Evolutionary conservation across 257 asterid genomes (phyloP).

Genomic region (Euphrasia confusa): DNA sequence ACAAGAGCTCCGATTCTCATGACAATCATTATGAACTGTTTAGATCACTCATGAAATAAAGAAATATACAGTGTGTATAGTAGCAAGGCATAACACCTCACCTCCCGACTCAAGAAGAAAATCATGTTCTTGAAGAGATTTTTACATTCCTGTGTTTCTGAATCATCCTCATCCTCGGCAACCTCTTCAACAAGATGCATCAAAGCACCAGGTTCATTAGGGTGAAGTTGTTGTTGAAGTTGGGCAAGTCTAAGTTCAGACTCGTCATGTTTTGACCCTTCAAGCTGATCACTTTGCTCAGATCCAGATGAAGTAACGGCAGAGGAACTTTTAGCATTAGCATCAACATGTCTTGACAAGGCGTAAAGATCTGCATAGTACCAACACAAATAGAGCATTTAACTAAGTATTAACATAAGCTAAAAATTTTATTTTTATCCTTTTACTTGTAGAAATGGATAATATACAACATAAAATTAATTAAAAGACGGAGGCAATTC

Average conservation of each 20-base stretch:
- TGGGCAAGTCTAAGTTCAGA: conserved; percentile 88
- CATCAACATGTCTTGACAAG: conserved; percentile 75
- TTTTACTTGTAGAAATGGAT: not conserved
- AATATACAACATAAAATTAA: not conserved
- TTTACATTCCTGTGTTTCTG: conserved; percentile 66
- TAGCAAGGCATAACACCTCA: conserved; percentile 23
- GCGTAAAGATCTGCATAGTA: conserved; percentile 81
- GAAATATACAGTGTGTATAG: not conserved
- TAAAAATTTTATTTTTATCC: not conserved
- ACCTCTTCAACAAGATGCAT: conserved; percentile 74
- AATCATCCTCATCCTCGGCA: conserved; percentile 66
- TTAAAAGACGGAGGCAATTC: conserved; percentile 1
- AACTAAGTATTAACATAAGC: not conserved
- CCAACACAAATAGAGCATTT: conserved; percentile 16
- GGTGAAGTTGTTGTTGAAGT: conserved; percentile 83
- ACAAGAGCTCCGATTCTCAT: no score
- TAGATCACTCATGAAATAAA: not conserved
- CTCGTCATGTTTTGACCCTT: conserved; percentile 43
- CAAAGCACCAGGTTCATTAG: conserved; percentile 84
- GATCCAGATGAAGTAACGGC: conserved; percentile 34
- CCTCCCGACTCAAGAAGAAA: conserved; percentile 95
- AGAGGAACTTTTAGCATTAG: conserved; percentile 41
- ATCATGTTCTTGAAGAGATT: conserved; percentile 61
- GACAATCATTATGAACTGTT: not conserved
- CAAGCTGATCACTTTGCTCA: conserved; percentile 22